A percentile compares a stretch with the other conserved stretches of the same genome.
These are phyloP conservation scores for Candida krabiensis DNA, from an alignment of 805 yeast species.

Conservation along the genomic window DNA sequence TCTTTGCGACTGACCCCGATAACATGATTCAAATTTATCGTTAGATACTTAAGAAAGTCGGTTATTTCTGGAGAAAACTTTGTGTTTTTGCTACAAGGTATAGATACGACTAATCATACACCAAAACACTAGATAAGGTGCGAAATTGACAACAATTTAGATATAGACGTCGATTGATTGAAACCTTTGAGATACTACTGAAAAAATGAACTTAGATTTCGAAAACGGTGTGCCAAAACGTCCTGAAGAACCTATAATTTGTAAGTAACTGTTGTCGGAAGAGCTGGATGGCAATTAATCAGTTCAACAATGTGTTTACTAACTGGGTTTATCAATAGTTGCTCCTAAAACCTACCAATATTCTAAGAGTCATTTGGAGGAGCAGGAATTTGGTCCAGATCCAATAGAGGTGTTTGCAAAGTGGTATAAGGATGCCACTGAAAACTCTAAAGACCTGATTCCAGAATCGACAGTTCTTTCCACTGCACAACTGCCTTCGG, in stretches of 20 bases:
- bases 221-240: conserved; percentile 2
- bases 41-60: too few relatives aligned
- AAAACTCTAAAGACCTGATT: conserved; percentile 50
- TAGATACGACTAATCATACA: too few relatives aligned
- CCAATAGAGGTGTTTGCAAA: conserved; percentile 78
- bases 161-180: too few relatives aligned
- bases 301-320: too few relatives aligned
- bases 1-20: too few relatives aligned
- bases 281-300: neutral
- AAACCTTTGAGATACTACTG: too few relatives aligned
- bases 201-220: conserved; percentile 2
- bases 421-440: conserved; percentile 82
- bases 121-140: too few relatives aligned
- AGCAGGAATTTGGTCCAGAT: conserved; percentile 48
- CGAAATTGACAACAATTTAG: too few relatives aligned
- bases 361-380: conserved; percentile 61
- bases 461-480: conserved; percentile 90
- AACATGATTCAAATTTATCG: too few relatives aligned
- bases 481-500: conserved; percentile 85
- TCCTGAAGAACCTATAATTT: conserved; percentile 31
- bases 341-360: conserved; percentile 92
- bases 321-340: conserved; percentile 41
- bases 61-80: too few relatives aligned
- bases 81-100: too few relatives aligned
- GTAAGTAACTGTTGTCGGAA: conserved; percentile 13